These are phyloP conservation scores for Russula abietina DNA, from an alignment of 768 basidiomycete species.

Conservation along the genomic window DNA sequence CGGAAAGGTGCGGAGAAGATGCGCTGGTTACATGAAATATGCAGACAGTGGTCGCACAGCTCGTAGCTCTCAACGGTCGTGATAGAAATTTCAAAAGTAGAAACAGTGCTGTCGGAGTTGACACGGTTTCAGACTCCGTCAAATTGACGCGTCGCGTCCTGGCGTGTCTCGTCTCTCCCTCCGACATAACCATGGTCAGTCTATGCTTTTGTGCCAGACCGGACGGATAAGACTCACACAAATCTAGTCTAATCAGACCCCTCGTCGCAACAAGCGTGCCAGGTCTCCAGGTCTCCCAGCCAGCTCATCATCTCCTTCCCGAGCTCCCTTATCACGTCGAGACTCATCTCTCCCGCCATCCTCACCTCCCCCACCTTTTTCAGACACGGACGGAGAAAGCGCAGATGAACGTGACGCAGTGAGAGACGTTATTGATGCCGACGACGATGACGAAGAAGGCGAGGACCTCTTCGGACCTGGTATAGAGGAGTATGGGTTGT, in stretches of 20 bases:
- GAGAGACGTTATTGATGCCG: conserved; percentile 58
- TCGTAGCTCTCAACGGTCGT: neutral
- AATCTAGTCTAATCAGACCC: conserved; percentile 20
- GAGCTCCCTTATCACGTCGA: conserved; percentile 42
- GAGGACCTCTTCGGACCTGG: conserved; percentile 91
- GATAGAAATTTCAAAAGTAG: neutral
- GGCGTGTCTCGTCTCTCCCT: neutral
- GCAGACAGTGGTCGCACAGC: conserved; percentile 36
- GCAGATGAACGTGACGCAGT: conserved; percentile 65
- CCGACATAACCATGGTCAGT: conserved; percentile 2
- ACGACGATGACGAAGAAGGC: conserved; percentile 77
- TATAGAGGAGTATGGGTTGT: conserved; percentile 54
- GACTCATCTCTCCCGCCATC: conserved; percentile 64
- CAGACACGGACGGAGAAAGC: conserved; percentile 74
- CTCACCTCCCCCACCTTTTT: conserved; percentile 76
- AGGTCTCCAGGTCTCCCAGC: conserved; percentile 25
- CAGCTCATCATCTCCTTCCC: conserved; percentile 39
- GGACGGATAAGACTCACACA: neutral
- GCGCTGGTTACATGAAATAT: conserved; percentile 54
- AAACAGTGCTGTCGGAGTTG: conserved; percentile 26
- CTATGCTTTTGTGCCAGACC: too few species aligned
- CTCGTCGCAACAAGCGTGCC: conserved; percentile 25
- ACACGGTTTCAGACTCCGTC: conserved; percentile 25
- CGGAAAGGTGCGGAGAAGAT: conserved; percentile 38
- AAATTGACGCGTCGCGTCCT: conserved; percentile 24